These are phyloP conservation scores for Ceratonia siliqua DNA, from an alignment of 306 rosid species.

Conservation along the genomic window DNA sequence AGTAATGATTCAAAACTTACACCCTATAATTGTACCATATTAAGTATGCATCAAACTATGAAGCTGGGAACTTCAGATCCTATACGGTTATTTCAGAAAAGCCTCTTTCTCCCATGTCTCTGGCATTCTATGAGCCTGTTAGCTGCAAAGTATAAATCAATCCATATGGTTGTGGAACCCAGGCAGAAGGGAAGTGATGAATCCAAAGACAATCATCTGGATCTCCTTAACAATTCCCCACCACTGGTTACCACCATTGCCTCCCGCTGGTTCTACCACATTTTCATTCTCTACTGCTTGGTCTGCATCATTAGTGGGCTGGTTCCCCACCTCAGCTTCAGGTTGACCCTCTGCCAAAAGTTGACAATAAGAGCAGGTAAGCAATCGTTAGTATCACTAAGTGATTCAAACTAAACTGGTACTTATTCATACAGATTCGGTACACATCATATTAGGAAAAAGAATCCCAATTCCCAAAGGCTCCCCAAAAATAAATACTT, in stretches of 20 bases:
- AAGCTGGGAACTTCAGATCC: constrained; percentile 34
- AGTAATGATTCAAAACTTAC: constrained; percentile 42
- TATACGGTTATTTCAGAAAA: constrained; percentile 38
- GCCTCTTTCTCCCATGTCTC: not conserved
- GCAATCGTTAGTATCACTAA: not conserved
- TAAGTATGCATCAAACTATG: constrained; percentile 32
- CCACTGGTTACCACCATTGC: constrained; percentile 77
- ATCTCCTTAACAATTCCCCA: constrained; percentile 93
- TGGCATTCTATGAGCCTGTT: not conserved
- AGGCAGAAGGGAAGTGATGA: constrained; percentile 89
- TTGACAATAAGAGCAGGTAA: constrained; percentile 15
- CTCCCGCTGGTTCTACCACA: constrained; percentile 56
- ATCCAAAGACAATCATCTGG: constrained; percentile 96
- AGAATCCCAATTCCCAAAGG: not conserved
- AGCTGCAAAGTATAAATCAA: constrained; percentile 34
- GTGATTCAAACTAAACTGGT: not conserved
- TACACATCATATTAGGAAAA: not conserved
- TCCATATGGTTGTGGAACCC: constrained; percentile 92
- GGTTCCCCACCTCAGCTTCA: constrained; percentile 58
- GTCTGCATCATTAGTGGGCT: constrained; percentile 52
- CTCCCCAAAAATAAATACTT: constrained; percentile 8
- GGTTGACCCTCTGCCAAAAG: constrained; percentile 62
- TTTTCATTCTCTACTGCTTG: constrained; percentile 59
- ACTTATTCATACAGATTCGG: constrained; percentile 3
- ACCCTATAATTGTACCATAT: constrained; percentile 35